Conservation (phyloP, 1,284 basidiomycete genomes). For the Puccinia triticina region DNA sequence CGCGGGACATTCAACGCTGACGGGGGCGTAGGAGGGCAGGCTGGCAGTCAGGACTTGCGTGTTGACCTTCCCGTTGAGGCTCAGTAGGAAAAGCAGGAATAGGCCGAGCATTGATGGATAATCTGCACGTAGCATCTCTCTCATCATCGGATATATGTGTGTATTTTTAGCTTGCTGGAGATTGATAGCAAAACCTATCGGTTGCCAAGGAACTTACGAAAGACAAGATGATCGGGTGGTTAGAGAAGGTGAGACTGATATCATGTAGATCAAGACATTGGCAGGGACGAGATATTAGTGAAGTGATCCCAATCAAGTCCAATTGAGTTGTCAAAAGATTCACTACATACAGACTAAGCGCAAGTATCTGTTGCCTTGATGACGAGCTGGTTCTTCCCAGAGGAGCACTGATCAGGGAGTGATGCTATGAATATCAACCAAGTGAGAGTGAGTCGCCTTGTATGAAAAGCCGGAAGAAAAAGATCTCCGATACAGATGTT, state of each 20-base stretch:
- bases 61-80: not conserved
- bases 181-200: not conserved
- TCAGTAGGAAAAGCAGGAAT: not conserved
- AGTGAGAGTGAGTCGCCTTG: not conserved
- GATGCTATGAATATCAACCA: not conserved
- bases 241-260: not conserved
- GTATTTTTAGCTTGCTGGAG: not conserved
- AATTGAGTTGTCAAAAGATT: not conserved
- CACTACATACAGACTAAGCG: not conserved
- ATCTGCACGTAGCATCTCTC: not conserved
- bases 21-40: conserved; percentile 32
- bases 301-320: not conserved
- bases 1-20: conserved; percentile 13
- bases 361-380: not conserved
- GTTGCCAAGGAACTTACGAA: not conserved
- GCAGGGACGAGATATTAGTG: not conserved
- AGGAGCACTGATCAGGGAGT: not conserved
- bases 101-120: not conserved
- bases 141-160: not conserved
- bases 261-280: not conserved
- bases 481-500: not conserved
- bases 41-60: not conserved
- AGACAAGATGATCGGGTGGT: not conserved
- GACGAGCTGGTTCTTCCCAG: conserved; percentile 1
- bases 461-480: not conserved